Conservation (phyloP, 345 rosid genomes). For the Citrus hindsii region DNA sequence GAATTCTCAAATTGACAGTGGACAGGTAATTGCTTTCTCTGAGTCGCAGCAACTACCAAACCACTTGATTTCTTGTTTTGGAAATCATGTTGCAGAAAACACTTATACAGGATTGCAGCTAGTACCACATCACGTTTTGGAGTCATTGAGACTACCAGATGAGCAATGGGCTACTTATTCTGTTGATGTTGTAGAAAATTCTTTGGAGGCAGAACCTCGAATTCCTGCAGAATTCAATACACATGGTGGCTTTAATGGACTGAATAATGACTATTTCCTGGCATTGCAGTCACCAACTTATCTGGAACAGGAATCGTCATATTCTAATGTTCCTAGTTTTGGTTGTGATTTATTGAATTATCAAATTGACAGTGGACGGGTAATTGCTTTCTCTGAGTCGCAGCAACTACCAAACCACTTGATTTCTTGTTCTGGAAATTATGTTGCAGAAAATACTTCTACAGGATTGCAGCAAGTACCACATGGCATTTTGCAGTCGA, state of each 20-base stretch:
- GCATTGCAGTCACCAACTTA: not conserved
- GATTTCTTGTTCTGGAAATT: not conserved
- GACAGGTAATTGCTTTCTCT: not conserved
- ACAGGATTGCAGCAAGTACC: not conserved
- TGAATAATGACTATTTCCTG: not conserved
- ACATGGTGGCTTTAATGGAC: not conserved
- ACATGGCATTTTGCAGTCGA: not conserved
- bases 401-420: not conserved
- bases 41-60: not conserved
- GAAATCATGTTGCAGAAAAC: not conserved
- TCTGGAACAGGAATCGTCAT: not conserved
- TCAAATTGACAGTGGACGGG: not conserved
- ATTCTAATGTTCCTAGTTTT: not conserved
- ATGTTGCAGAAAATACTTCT: not conserved
- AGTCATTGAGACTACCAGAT: no score
- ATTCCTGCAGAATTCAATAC: not conserved
- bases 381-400: not conserved
- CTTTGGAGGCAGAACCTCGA: not conserved
- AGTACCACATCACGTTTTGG: no score
- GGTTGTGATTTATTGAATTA: not conserved
- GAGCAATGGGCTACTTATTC: not conserved
- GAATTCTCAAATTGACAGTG: not conserved
- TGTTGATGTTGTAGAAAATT: not conserved
- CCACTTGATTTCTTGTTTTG: not conserved
- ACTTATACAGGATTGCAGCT: not conserved